Percentiles rank a stretch among this genome's conserved stretches.
Conservation (phyloP, 2,329 filamentous ascomycete species). For the Thermothelomyces thermophilus region DNA sequence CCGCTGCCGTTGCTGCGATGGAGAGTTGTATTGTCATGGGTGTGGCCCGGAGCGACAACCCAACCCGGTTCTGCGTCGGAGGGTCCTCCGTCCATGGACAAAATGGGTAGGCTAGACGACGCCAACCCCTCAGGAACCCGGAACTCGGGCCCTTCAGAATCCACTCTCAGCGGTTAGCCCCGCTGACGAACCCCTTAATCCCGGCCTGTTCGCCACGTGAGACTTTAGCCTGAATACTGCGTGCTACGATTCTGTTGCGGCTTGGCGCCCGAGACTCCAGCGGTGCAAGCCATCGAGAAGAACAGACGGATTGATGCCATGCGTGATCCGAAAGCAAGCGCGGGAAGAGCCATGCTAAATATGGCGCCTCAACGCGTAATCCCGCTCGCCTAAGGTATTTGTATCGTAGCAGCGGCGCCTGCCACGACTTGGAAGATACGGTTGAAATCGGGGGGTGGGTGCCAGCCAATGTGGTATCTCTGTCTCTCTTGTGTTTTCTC, state of each 20-base stretch:
- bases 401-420: too few species aligned
- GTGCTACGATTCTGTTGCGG: constrained; percentile 3
- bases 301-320: neutral
- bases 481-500: too few species aligned
- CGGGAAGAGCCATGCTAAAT: too few species aligned
- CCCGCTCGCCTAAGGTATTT: too few species aligned
- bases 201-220: constrained; percentile 12
- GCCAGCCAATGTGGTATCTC: too few species aligned
- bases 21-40: neutral
- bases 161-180: neutral
- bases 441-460: too few species aligned
- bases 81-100: constrained; percentile 12
- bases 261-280: neutral
- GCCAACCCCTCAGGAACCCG: constrained; percentile 11
- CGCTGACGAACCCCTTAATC: constrained; percentile 11
- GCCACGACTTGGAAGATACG: too few species aligned
- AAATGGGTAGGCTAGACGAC: constrained; percentile 19
- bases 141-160: constrained; percentile 6
- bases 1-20: neutral
- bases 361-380: too few species aligned
- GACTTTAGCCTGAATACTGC: constrained; percentile 20
- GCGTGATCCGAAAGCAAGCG: too few species aligned
- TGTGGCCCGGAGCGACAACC: neutral
- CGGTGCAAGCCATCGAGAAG: neutral
- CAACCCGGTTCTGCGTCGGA: constrained; percentile 22